phyloP scores from a whole-genome alignment of 2,329 filamentous ascomycete genomes.

The Xylariaceae sp. region DNA sequence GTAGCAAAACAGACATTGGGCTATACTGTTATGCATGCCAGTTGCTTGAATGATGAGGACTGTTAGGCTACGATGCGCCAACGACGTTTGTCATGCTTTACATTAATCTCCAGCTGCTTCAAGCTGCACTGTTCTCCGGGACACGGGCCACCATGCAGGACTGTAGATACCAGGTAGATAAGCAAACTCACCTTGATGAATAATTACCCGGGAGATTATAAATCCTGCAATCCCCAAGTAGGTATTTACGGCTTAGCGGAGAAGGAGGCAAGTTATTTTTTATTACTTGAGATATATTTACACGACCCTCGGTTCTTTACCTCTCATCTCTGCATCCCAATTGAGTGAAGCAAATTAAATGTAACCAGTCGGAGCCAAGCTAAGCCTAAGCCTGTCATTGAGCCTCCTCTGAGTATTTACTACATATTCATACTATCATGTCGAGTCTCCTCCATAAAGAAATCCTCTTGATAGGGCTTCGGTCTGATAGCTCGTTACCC shows the following conservation, averaged over 20 bases:
- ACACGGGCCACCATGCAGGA: slow-evolving; percentile 11
- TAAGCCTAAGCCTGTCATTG: too few relatives aligned
- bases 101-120: neutral
- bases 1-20: too few relatives aligned
- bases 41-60: neutral
- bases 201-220: slow-evolving; percentile 18
- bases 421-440: slow-evolving; percentile 11
- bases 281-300: neutral
- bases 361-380: too few relatives aligned
- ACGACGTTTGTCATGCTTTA: neutral
- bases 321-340: too few relatives aligned
- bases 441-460: slow-evolving; percentile 5
- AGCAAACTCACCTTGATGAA: slow-evolving; percentile 3
- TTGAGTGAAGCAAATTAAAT: too few relatives aligned
- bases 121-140: neutral
- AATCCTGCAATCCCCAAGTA: slow-evolving; percentile 10
- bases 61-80: neutral
- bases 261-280: neutral
- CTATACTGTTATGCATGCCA: too few relatives aligned
- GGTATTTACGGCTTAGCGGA: too few relatives aligned
- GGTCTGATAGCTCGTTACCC: slow-evolving; percentile 7
- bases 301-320: too few relatives aligned
- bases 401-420: neutral
- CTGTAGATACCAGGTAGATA: neutral
- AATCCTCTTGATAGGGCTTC: slow-evolving; percentile 20